A percentile compares a stretch with the other conserved stretches of the same genome.
Evolutionary conservation across 1,284 basidiomycete species (phyloP).

Genomic region (Cutaneotrichosporon curvatum): DNA sequence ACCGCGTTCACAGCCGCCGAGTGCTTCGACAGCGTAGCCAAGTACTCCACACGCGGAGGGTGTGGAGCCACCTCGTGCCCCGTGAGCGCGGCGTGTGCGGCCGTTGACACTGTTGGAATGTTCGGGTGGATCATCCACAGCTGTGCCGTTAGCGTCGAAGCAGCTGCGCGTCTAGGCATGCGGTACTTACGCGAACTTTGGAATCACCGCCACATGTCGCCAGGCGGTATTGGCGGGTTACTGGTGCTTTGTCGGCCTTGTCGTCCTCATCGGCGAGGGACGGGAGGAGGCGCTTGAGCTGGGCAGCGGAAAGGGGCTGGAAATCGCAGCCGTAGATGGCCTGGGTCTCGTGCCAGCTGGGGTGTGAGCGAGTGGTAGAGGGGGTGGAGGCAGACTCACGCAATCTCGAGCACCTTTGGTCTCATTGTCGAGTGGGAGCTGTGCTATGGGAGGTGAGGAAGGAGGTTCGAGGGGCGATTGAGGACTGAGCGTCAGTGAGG

Average conservation of each 20-base stretch:
- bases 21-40: conserved; percentile 87
- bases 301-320: conserved; percentile 56
- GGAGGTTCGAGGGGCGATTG: too few relatives aligned
- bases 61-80: conserved; percentile 50
- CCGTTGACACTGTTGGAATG: conserved; percentile 56
- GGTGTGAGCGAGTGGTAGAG: neutral
- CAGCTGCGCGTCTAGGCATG: too few relatives aligned
- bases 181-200: conserved; percentile 74
- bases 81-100: conserved; percentile 54
- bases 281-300: conserved; percentile 47
- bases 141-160: conserved; percentile 53
- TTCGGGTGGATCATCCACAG: conserved; percentile 93
- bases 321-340: conserved; percentile 93
- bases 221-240: conserved; percentile 62
- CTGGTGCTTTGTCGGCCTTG: conserved; percentile 15
- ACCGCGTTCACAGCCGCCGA: conserved; percentile 95
- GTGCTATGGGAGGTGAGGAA: too few relatives aligned
- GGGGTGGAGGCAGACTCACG: conserved; percentile 25
- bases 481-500: too few relatives aligned
- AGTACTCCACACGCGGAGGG: conserved; percentile 88
- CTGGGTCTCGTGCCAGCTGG: conserved; percentile 77
- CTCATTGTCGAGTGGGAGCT: conserved; percentile 26
- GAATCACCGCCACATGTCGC: conserved; percentile 97
- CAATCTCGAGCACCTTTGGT: conserved; percentile 45
- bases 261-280: conserved; percentile 27